phyloP scores from a whole-genome alignment of 352 stramenopile species.

The Plasmopara halstedii region DNA sequence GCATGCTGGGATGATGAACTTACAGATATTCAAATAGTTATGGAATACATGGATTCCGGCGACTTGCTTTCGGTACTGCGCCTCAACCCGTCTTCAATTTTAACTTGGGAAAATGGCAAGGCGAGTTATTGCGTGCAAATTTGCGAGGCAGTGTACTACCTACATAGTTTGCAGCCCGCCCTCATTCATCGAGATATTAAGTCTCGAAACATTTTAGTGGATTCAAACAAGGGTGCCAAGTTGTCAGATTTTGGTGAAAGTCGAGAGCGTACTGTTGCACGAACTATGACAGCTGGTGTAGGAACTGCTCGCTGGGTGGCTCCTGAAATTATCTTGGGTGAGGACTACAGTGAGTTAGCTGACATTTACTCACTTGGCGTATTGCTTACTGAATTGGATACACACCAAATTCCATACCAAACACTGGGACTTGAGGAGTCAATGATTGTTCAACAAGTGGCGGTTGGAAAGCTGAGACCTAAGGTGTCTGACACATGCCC shows the following conservation, averaged over 20 bases:
- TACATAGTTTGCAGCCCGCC: slow-evolving; percentile 80
- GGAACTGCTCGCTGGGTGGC: slow-evolving; percentile 71
- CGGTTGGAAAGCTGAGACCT: slow-evolving; percentile 64
- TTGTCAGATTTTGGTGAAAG: slow-evolving; percentile 73
- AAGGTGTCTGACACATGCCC: slow-evolving; percentile 72
- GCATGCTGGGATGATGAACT: slow-evolving; percentile 66
- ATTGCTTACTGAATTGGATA: slow-evolving; percentile 62
- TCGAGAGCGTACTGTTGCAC: slow-evolving; percentile 60
- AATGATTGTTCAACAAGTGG: slow-evolving; percentile 76
- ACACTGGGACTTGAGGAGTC: slow-evolving; percentile 59
- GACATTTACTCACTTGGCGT: slow-evolving; percentile 74
- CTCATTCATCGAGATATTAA: slow-evolving; percentile 91
- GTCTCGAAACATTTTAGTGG: slow-evolving; percentile 86
- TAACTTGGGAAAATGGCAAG: slow-evolving; percentile 60
- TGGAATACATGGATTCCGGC: slow-evolving; percentile 74
- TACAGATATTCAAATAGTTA: slow-evolving; percentile 67
- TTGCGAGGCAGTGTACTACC: slow-evolving; percentile 80
- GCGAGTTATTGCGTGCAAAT: slow-evolving; percentile 69
- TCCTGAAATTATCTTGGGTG: slow-evolving; percentile 69
- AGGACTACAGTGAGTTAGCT: slow-evolving; percentile 64
- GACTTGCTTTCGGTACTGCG: slow-evolving; percentile 60
- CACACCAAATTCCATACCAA: slow-evolving; percentile 65
- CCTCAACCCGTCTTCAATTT: slow-evolving; percentile 26
- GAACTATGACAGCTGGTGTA: slow-evolving; percentile 70
- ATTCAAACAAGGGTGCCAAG: slow-evolving; percentile 63